Evolutionary conservation across 257 asterid species (phyloP).

Genomic region (Fraxinus cuspidata): DNA sequence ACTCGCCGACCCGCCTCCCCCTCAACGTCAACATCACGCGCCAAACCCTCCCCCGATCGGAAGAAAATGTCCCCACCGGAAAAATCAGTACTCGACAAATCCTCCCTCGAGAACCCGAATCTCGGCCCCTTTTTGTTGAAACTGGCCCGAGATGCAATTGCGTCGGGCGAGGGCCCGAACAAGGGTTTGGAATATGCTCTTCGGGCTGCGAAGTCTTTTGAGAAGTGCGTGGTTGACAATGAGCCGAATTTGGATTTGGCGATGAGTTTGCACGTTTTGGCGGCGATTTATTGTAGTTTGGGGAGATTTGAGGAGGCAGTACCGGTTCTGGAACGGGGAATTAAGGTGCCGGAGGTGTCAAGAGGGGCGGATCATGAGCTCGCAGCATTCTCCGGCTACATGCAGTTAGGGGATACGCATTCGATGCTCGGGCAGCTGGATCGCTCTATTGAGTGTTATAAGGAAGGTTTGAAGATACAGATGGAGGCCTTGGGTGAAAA

Average conservation of each 20-base stretch:
- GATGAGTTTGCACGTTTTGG: slow-evolving; percentile 94
- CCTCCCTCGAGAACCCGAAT: slow-evolving; percentile 97
- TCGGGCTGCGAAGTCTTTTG: slow-evolving; percentile 83
- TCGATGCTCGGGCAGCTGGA: slow-evolving; percentile 98
- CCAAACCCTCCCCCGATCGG: slow-evolving; percentile 91
- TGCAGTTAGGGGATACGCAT: slow-evolving; percentile 96
- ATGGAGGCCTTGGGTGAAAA: slow-evolving; percentile 92
- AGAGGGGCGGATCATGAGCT: slow-evolving; percentile 97
- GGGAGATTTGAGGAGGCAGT: slow-evolving; percentile 91
- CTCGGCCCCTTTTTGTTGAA: slow-evolving; percentile 91
- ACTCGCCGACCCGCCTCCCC: slow-evolving; percentile 88
- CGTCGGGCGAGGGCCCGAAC: slow-evolving; percentile 85
- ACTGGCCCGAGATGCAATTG: slow-evolving; percentile 87
- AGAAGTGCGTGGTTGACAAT: slow-evolving; percentile 69
- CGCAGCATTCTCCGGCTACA: slow-evolving; percentile 85
- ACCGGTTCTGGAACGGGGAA: slow-evolving; percentile 88
- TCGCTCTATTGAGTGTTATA: slow-evolving; percentile 79
- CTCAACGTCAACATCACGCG: slow-evolving; percentile 87
- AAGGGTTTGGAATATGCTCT: slow-evolving; percentile 86
- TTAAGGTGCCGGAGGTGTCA: slow-evolving; percentile 72
- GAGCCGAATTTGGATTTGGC: slow-evolving; percentile 92
- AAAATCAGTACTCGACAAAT: slow-evolving; percentile 52
- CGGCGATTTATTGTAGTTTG: slow-evolving; percentile 95
- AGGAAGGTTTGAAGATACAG: slow-evolving; percentile 87
- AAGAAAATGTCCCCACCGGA: slow-evolving; percentile 89